These are phyloP conservation scores for Iodosphaeria phyllophila DNA, from an alignment of 2,329 filamentous ascomycete genomes.

Conservation along the genomic window DNA sequence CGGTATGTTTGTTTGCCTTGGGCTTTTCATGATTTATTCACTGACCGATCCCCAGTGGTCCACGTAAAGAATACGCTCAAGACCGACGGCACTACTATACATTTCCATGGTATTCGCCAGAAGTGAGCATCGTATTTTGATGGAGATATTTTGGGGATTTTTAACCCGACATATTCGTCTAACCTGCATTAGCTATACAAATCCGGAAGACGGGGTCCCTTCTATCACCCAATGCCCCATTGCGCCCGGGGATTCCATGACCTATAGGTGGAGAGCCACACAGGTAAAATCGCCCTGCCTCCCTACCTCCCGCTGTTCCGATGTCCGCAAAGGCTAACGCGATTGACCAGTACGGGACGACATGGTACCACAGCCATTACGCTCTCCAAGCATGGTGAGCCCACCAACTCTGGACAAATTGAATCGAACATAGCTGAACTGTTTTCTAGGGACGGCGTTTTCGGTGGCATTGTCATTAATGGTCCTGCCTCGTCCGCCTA, in stretches of 20 bases:
- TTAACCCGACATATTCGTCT: too few relatives aligned
- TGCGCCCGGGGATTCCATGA: slow-evolving; percentile 29
- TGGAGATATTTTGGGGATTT: too few relatives aligned
- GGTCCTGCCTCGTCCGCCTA: slow-evolving; percentile 38
- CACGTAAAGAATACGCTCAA: slow-evolving; percentile 33
- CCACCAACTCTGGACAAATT: too few relatives aligned
- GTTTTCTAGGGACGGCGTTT: slow-evolving; percentile 33
- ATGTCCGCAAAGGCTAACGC: too few relatives aligned
- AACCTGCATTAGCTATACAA: too few relatives aligned
- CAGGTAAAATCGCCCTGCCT: slow-evolving; percentile 2
- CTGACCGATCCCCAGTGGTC: too few relatives aligned
- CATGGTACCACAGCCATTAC: slow-evolving; percentile 44
- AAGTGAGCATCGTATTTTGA: slow-evolving; percentile 28
- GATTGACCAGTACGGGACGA: slow-evolving; percentile 29
- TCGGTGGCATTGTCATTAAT: slow-evolving; percentile 40
- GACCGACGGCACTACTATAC: slow-evolving; percentile 38
- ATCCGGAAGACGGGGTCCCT: slow-evolving; percentile 36
- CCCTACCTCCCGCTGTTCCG: too few relatives aligned
- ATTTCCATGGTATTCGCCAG: slow-evolving; percentile 45
- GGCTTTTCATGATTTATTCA: slow-evolving; percentile 5
- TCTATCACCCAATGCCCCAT: slow-evolving; percentile 28
- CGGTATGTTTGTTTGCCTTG: slow-evolving; percentile 2
- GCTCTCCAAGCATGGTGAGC: slow-evolving; percentile 19
- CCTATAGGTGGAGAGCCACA: slow-evolving; percentile 33
- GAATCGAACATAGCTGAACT: too few relatives aligned